Evolutionary conservation across 1,284 basidiomycete species (phyloP).

Genomic region (Trichosporon ovoides): DNA sequence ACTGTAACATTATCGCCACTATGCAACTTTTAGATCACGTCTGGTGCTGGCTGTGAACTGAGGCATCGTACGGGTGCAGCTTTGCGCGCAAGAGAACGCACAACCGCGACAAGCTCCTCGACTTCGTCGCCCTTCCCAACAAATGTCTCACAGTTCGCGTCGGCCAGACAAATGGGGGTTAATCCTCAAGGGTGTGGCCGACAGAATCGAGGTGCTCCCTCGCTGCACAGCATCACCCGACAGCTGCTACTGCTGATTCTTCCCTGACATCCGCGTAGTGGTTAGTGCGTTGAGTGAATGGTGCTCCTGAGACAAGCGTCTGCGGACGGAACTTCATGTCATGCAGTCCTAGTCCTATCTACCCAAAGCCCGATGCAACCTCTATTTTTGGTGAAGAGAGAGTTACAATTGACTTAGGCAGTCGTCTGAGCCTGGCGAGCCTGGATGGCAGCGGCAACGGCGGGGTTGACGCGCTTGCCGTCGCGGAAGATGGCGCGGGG

Average conservation of each 20-base stretch:
- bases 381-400: slow-evolving; percentile 2
- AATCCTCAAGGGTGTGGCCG: no score
- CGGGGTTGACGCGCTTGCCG: slow-evolving; percentile 80
- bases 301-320: not conserved
- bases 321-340: slow-evolving; percentile 6
- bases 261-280: not conserved
- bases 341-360: slow-evolving; percentile 6
- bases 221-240: not conserved
- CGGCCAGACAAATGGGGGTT: no score
- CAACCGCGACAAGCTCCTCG: no score
- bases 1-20: not conserved
- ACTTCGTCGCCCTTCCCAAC: no score
- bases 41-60: not conserved
- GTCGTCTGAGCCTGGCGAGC: slow-evolving; percentile 50
- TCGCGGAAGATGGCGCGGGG: slow-evolving; percentile 96
- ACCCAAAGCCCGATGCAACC: slow-evolving; percentile 6
- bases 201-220: no score
- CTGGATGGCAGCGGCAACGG: slow-evolving; percentile 60
- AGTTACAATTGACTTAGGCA: slow-evolving; percentile 8
- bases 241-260: no score
- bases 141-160: no score
- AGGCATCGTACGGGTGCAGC: no score
- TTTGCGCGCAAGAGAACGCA: no score
- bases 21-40: slow-evolving; percentile 1
- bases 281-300: not conserved